A percentile compares a stretch with the other conserved stretches of the same genome.
Conservation (phyloP, 31 red algal genomes). For the Asparagopsis taxiformis region DNA sequence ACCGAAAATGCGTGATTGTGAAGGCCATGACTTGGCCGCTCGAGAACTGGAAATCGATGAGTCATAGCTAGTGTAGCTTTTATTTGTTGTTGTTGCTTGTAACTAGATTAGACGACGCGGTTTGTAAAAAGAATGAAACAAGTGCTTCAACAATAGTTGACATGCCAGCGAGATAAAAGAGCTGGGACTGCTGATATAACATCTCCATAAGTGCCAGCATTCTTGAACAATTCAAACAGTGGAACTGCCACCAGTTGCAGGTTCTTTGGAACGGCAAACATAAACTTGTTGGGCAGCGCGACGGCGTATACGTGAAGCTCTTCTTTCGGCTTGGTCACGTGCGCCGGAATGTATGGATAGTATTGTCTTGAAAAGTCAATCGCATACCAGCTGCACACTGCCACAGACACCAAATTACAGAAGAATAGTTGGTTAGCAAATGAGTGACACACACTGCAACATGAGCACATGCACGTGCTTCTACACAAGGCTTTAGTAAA, state of each 20-base stretch:
- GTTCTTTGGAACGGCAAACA: conserved; percentile 79
- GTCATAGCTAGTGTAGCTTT: too few relatives aligned
- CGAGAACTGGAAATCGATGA: conserved; percentile 26
- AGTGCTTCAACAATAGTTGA: conserved; percentile 44
- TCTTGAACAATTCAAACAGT: conserved; percentile 80
- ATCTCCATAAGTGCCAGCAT: conserved; percentile 63
- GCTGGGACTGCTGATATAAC: conserved; percentile 65
- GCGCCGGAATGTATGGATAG: conserved; percentile 81
- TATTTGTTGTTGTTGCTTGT: too few relatives aligned
- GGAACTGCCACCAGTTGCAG: conserved; percentile 79
- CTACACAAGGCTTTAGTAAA: conserved; percentile 32
- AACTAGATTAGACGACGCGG: too few relatives aligned
- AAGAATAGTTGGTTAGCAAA: too few relatives aligned
- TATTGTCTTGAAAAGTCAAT: conserved; percentile 66
- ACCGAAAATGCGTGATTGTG: background rate
- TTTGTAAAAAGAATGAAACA: background rate
- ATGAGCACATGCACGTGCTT: too few relatives aligned
- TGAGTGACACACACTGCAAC: too few relatives aligned
- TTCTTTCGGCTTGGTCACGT: conserved; percentile 79
- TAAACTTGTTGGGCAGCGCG: conserved; percentile 58
- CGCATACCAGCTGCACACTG: conserved; percentile 72
- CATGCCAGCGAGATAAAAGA: conserved; percentile 58
- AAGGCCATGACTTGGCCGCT: background rate
- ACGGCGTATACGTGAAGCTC: conserved; percentile 73
- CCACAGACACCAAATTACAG: background rate